phyloP scores from a whole-genome alignment of 2,329 filamentous ascomycete species.

The Venturia aucupariae region DNA sequence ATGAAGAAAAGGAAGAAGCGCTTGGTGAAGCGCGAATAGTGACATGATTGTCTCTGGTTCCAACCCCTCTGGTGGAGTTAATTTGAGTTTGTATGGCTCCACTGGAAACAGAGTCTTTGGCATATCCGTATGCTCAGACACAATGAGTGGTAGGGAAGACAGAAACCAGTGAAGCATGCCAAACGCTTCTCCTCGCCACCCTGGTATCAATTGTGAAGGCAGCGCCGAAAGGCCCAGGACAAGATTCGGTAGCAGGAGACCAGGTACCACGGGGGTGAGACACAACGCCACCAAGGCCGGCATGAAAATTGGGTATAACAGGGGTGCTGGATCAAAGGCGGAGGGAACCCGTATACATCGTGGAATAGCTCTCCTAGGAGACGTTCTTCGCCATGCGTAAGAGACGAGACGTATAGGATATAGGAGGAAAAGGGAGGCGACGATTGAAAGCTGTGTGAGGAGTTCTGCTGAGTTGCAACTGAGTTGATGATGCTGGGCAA shows the following conservation, averaged over 20 bases:
- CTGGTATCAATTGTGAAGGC: constrained; percentile 48
- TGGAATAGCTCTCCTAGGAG: background rate
- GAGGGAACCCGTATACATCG: constrained; percentile 50
- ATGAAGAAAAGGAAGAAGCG: constrained; percentile 62
- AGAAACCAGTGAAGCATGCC: constrained; percentile 71
- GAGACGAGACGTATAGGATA: constrained; percentile 32
- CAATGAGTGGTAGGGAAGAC: constrained; percentile 58
- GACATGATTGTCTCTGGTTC: constrained; percentile 51
- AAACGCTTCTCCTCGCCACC: constrained; percentile 41
- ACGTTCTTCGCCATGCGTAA: constrained; percentile 12
- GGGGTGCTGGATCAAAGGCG: constrained; percentile 80
- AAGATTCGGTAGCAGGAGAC: constrained; percentile 65
- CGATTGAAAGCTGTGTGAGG: constrained; percentile 28
- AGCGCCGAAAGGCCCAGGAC: constrained; percentile 72
- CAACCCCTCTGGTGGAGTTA: constrained; percentile 28
- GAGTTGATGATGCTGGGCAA: background rate
- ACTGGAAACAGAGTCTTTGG: constrained; percentile 24
- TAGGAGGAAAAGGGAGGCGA: constrained; percentile 23
- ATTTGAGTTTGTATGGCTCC: constrained; percentile 28
- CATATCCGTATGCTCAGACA: constrained; percentile 37
- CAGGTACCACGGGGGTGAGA: constrained; percentile 52
- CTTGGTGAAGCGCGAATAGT: constrained; percentile 77
- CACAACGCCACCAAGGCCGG: constrained; percentile 70
- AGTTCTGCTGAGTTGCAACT: constrained; percentile 27
- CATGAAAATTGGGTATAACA: constrained; percentile 75